Evolutionary conservation across 495 filamentous ascomycete species (phyloP), one percentile per base, ranked within the genome.

Genomic region (Parathielavia hyrcaniae): DNA sequence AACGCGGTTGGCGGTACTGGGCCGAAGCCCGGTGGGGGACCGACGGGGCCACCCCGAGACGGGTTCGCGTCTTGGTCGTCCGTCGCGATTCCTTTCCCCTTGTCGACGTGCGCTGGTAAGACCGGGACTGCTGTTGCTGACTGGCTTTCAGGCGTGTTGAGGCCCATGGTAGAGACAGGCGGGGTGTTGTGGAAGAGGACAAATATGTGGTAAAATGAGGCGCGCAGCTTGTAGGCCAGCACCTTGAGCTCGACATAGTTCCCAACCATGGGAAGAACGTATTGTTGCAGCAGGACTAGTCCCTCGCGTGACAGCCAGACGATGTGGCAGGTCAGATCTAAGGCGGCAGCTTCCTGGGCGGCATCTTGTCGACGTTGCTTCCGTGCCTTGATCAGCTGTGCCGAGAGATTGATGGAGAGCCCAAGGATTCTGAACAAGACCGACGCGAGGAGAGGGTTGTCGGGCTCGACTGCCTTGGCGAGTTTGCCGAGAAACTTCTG

Each of bases 241-340:
- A 97, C 91, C 63, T 89, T 90, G 20, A 91, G 81, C 69, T 88
- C 91, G 64, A 83, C 71, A 63, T 83, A 85, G 40, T 79, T 75
- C 23, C 80, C 76, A 0, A 91, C 83, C 78, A 88, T 83, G 1
- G 91, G 91, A 5, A 96, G 72, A 41, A 98, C 84, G 66, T 87
- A 91, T 67, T 89, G 81, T 71, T 96, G 89, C 14, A 96, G 74
- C 59, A 97, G 85, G 11, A 87, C 77, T 0, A 97, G 78, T 7
- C 93, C 93, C 74, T 98, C 95, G 7, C 92, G 85, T 1, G 93
- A 86, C 40, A 97, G 84, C 90, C 91, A 98, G 55, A 97, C 83
- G 67, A 97, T 97, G 71, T 93, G 89, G 63, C 93, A 87, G 67
- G 95, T 91, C 5, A 90, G 77, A 63, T 92, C 83, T 8, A 96